Base-by-base conservation (phyloP, 257 asterid species). In the Solanum habrochaites region DNA sequence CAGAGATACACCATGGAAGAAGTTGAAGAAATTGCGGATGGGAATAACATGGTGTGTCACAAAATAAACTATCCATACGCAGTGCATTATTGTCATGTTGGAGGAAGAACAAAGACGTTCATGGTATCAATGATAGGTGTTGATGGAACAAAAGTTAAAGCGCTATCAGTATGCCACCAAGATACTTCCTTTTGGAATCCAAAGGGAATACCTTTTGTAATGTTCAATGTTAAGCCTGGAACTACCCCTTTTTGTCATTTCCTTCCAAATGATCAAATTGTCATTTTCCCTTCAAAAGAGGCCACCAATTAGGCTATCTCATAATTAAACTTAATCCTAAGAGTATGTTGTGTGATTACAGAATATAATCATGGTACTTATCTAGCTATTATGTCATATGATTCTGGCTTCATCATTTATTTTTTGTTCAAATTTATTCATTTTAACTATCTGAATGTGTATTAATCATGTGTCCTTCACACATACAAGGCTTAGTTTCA, bases 191-290 rank as follows among this genome's bases (percentile, higher is more conserved):
- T 75, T 42, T 80, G 88, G 88, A 45, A 27, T 3, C 86, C 88
- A 43, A 31, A n/a, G 47, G 86, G 84, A 45, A 25, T 81, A 52
- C 72, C 88, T 12, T 87, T 87, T 81, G 81, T 58, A 31, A 20
- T 87, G 72, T 82, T 87, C n/a, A 81, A 87, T 25, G 83, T 87
- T 45, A 82, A 43, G 58, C 86, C 86, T 13, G 88, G 72, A 67
- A 67, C 60, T 56, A 64, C 60, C n/a, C 88, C 82, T 27, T 81
- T 87, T 47, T 87, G 86, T 15, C 86, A 87, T 66, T 77, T 77
- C 29, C 60, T 86, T 64, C 81, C 35, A 52, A 37, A 14, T 71
- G 88, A 64, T 66, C 69, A 86, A 31, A 43, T 86, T 20, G 85
- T 77, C 25, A 77, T 83, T 25, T 13, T 86, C 40, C 58, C 75